A percentile compares a stretch with the other conserved stretches of the same genome.
Conservation (phyloP, 805 yeast species). For the Lipomyces orientalis region DNA sequence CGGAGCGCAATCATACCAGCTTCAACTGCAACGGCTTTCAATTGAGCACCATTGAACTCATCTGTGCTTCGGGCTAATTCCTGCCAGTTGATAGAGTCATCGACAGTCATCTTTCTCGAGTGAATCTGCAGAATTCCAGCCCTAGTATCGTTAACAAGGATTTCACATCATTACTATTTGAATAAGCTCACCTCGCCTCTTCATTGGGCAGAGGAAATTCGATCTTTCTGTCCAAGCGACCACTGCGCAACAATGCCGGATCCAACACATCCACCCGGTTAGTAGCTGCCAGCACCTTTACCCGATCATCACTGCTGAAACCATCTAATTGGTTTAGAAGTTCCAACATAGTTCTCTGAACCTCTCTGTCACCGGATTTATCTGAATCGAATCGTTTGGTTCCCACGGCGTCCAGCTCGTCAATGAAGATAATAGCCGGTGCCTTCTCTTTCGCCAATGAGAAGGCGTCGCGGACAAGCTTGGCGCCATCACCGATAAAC, state of each 20-base stretch:
- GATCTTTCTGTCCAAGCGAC: slow-evolving; percentile 95
- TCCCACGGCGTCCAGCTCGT: slow-evolving; percentile 98
- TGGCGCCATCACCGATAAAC: slow-evolving; percentile 99
- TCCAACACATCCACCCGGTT: slow-evolving; percentile 97
- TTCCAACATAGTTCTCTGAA: slow-evolving; percentile 99
- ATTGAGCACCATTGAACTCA: slow-evolving; percentile 98
- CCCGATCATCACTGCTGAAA: slow-evolving; percentile 95
- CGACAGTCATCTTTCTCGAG: slow-evolving; percentile 94
- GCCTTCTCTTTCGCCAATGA: slow-evolving; percentile 98
- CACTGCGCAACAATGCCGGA: slow-evolving; percentile 97
- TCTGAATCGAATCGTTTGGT: slow-evolving; percentile 97
- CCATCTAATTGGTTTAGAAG: slow-evolving; percentile 97
- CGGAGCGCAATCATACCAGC: slow-evolving; percentile 99
- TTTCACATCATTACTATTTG: not conserved
- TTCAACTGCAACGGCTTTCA: slow-evolving; percentile 98
- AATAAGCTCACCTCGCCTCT: slow-evolving; percentile 67
- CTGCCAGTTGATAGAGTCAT: slow-evolving; percentile 92
- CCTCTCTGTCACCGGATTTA: slow-evolving; percentile 97
- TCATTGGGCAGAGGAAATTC: slow-evolving; percentile 98
- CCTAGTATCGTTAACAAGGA: slow-evolving; percentile 21
- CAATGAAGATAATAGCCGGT: slow-evolving; percentile 96
- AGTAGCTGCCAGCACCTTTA: slow-evolving; percentile 96
- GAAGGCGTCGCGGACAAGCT: slow-evolving; percentile 95
- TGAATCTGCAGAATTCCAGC: slow-evolving; percentile 96
- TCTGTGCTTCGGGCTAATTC: slow-evolving; percentile 98